Conservation (phyloP, 352 stramenopile genomes). For the Phytophthora ramorum region DNA sequence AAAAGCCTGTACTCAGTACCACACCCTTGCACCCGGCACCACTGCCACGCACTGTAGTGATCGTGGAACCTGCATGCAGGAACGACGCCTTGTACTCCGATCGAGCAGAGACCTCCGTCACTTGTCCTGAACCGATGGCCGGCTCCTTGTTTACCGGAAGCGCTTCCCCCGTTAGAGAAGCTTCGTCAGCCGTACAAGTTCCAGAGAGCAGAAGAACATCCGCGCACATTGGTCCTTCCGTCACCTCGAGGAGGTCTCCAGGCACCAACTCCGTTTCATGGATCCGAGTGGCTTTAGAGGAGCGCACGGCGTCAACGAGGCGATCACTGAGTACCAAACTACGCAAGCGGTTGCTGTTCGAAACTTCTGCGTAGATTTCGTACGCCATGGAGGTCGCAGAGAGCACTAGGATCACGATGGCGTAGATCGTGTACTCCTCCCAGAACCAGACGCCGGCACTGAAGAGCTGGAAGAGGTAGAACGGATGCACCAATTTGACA, state of each 20-base stretch:
- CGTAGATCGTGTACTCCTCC: conserved; percentile 53
- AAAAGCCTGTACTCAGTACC: conserved; percentile 65
- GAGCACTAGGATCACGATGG: conserved; percentile 49
- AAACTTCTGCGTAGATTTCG: conserved; percentile 59
- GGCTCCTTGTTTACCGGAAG: conserved; percentile 54
- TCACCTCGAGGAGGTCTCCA: conserved; percentile 54
- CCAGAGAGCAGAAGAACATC: conserved; percentile 57
- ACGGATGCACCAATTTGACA: conserved; percentile 63
- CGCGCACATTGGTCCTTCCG: conserved; percentile 34
- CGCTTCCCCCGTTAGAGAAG: conserved; percentile 54
- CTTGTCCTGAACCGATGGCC: conserved; percentile 5
- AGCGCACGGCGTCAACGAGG: conserved; percentile 42
- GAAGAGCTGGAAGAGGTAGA: conserved; percentile 73
- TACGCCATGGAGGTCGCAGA: conserved; percentile 50
- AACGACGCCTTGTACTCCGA: conserved; percentile 39
- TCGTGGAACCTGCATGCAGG: conserved; percentile 43
- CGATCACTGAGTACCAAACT: conserved; percentile 47
- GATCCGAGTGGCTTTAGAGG: conserved; percentile 10
- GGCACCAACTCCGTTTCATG: conserved; percentile 53
- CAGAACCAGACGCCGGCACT: conserved; percentile 55
- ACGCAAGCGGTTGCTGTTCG: conserved; percentile 52
- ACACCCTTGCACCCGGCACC: conserved; percentile 37
- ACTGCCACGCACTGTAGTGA: conserved; percentile 24
- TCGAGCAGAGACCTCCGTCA: conserved; percentile 41
- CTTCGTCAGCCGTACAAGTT: conserved; percentile 50